Base-by-base conservation (phyloP, 768 basidiomycete species). In the Russula sp. region DNA sequence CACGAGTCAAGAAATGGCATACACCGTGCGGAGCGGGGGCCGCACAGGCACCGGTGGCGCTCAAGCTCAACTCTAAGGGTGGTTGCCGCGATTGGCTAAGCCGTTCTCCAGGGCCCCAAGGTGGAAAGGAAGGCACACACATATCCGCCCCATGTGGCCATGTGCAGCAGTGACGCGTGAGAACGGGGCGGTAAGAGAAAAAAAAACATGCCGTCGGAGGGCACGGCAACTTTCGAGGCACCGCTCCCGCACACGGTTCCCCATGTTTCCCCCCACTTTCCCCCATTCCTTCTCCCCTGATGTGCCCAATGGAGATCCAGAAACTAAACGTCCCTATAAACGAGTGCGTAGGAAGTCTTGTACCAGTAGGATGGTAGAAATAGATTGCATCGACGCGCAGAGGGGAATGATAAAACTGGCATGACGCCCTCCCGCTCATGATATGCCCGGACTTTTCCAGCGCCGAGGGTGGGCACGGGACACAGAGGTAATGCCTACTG, bases 31-130 rank as follows among this genome's bases (percentile, higher is more conserved):
- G 59, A 54, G 44, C 20, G 48, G 48, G 31, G 31, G 32, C 50
- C 50, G 22, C 27, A 42, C 61, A 62, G 61, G 61, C 49, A 62
- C 61, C 49, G 10, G 60, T 61, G 61, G 55, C 61, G 61, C 54
- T 44, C 49, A 44, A 34, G 45, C 27, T 22, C 49, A 32, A 40
- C 44, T 44, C 53, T 48, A 40, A 14, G 53, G 31, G 20, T 11
- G 22, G 50, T 53, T 45, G 27, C 53, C 54, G 53, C 27, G 54
- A 62, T 60, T 60, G 52, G 54, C 31, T 55, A 40, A 35, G 53
- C 47, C 35, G 45, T 48, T 32, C 45, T 20, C 45, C 22, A 22
- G 47, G 10, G 16, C 14, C 11, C 6, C 49, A 18, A 50, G 39
- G 58, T 39, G 8, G 1, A 13, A 39, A 47, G 20, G 22, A 52